Conservation (phyloP, 768 basidiomycete species). For the Amanita pseudoporphyria region DNA sequence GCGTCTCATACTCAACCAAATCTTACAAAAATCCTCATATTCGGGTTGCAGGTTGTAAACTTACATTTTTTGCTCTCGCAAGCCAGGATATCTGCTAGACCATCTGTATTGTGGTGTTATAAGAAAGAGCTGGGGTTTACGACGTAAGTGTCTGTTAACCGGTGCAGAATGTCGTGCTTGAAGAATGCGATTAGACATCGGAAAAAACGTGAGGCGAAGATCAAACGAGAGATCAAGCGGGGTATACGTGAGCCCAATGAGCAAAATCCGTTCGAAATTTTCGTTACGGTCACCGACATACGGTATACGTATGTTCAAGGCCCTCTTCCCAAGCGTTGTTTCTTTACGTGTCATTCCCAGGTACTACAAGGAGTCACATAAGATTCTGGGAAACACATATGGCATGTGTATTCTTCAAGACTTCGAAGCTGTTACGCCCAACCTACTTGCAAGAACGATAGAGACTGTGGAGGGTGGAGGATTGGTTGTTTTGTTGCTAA, state of each 20-base stretch:
- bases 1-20: slow-evolving; percentile 13
- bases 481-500: slow-evolving; percentile 77
- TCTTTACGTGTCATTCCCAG: slow-evolving; percentile 22
- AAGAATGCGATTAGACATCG: slow-evolving; percentile 52
- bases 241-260: slow-evolving; percentile 92
- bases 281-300: slow-evolving; percentile 97
- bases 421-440: slow-evolving; percentile 97
- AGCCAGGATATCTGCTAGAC: slow-evolving; percentile 78
- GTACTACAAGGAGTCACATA: slow-evolving; percentile 96
- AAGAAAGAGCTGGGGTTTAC: slow-evolving; percentile 98
- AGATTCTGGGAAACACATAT: slow-evolving; percentile 94
- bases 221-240: slow-evolving; percentile 92
- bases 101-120: slow-evolving; percentile 96
- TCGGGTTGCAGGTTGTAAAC: slow-evolving; percentile 67
- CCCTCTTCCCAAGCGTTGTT: not conserved
- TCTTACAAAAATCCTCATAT: not conserved
- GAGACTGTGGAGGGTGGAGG: slow-evolving; percentile 98
- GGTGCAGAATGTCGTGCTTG: slow-evolving; percentile 1
- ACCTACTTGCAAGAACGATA: slow-evolving; percentile 90
- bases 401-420: slow-evolving; percentile 97
- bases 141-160: slow-evolving; percentile 40
- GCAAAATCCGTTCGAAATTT: slow-evolving; percentile 96
- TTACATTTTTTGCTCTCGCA: slow-evolving; percentile 93
- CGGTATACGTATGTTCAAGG: slow-evolving; percentile 73
- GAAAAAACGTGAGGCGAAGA: slow-evolving; percentile 94